A percentile compares a stretch with the other conserved stretches of the same genome.
phyloP scores from a whole-genome alignment of 768 basidiomycete genomes.

The Mycena epipterygia region DNA sequence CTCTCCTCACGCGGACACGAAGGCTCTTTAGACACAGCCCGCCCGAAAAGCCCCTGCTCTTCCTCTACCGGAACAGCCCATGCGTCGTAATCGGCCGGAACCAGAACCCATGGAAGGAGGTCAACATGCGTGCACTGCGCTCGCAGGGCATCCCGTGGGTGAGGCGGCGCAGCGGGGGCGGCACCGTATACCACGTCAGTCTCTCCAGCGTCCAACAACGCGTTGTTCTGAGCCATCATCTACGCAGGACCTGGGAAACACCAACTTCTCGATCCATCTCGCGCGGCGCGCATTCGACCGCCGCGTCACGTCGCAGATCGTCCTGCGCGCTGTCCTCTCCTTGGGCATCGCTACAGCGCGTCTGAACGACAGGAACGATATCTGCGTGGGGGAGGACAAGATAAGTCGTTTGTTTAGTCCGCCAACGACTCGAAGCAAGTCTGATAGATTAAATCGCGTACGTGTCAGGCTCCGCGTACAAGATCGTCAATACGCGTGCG shows the following conservation, averaged over 20 bases:
- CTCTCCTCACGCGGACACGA: constrained; percentile 4
- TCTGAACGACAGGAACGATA: constrained; percentile 93
- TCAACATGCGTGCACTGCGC: constrained; percentile 76
- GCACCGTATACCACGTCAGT: constrained; percentile 95
- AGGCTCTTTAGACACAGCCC: constrained; percentile 81
- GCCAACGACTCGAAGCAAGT: neutral
- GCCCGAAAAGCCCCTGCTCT: constrained; percentile 76
- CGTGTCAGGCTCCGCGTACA: constrained; percentile 99
- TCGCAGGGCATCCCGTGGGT: constrained; percentile 77
- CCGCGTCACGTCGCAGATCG: constrained; percentile 79
- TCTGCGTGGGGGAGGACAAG: constrained; percentile 89
- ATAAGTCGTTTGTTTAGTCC: constrained; percentile 66
- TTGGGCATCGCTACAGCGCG: constrained; percentile 78
- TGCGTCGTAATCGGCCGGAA: constrained; percentile 96
- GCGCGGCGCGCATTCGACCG: constrained; percentile 87
- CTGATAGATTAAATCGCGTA: constrained; percentile 48
- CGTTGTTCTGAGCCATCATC: neutral
- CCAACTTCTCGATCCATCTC: constrained; percentile 95
- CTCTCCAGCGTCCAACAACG: neutral
- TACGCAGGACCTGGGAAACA: constrained; percentile 92
- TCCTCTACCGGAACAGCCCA: constrained; percentile 89
- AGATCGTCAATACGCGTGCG: constrained; percentile 89
- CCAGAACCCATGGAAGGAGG: constrained; percentile 99
- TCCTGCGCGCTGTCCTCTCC: constrained; percentile 80
- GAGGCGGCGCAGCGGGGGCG: constrained; percentile 91